Conservation (phyloP, 345 rosid species). For the Eucalyptus marginata region DNA sequence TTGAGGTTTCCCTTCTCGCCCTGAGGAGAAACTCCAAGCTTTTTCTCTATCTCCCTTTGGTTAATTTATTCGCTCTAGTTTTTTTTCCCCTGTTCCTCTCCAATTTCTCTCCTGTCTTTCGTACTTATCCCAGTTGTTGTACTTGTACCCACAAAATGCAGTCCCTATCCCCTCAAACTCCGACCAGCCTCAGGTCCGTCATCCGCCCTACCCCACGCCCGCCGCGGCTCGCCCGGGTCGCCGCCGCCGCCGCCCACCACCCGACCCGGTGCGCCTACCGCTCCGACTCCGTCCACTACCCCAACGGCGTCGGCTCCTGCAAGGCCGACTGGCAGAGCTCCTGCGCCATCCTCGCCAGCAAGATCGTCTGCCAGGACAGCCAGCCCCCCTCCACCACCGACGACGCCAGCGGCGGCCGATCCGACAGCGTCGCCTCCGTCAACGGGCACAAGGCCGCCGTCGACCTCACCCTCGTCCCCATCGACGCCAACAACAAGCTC, state of each 20-base stretch:
- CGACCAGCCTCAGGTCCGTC: not conserved
- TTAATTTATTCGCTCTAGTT: not conserved
- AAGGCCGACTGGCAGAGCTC: constrained; percentile 78
- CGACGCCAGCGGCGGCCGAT: not conserved
- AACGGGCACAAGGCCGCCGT: constrained; percentile 52
- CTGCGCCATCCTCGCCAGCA: constrained; percentile 66
- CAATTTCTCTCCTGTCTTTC: not conserved
- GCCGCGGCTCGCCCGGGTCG: not conserved
- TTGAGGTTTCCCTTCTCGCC: constrained; percentile 41
- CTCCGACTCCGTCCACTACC: constrained; percentile 31
- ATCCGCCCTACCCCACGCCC: not conserved
- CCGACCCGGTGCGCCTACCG: constrained; percentile 20
- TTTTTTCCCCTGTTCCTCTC: not conserved
- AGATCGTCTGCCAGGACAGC: constrained; percentile 36
- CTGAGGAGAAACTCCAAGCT: constrained; percentile 33
- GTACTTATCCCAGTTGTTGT: not conserved
- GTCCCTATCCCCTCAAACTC: constrained; percentile 21
- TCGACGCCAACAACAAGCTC: constrained; percentile 10
- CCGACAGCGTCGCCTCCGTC: constrained; percentile 34
- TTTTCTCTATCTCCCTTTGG: not conserved
- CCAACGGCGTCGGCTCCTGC: constrained; percentile 32
- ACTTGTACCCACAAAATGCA: constrained; percentile 8
- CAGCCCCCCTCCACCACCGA: not conserved
- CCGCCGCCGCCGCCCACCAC: not conserved
- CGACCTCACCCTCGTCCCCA: constrained; percentile 46